Conservation (phyloP, 345 rosid genomes). For the Linum usitatissimum region DNA sequence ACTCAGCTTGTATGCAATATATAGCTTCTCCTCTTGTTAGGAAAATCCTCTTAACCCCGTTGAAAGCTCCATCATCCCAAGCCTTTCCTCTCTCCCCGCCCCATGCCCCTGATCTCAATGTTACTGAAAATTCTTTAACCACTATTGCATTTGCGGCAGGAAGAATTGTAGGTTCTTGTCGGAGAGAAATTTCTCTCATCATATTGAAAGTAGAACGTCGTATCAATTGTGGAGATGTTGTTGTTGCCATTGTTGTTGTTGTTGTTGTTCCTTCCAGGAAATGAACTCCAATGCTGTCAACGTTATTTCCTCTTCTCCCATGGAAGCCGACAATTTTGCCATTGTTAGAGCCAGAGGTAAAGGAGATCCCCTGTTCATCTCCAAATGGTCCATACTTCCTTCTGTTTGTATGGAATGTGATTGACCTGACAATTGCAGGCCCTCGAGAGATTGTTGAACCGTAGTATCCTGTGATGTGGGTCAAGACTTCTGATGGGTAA, state of each 20-base stretch:
- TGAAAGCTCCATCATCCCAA: conserved; percentile 18
- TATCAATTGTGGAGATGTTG: background rate
- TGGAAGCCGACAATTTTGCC: conserved; percentile 21
- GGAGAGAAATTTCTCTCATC: background rate
- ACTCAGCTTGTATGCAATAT: conserved; percentile 15
- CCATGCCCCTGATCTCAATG: conserved; percentile 16
- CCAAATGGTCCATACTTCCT: conserved; percentile 26
- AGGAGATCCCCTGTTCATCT: conserved; percentile 19
- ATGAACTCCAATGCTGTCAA: conserved; percentile 24
- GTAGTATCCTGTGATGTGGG: conserved; percentile 19
- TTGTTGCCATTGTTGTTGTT: too few relatives aligned
- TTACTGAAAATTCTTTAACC: background rate
- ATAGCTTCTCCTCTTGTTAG: conserved; percentile 18
- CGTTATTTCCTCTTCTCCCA: conserved; percentile 16
- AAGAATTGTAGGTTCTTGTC: conserved; percentile 1
- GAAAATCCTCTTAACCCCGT: conserved; percentile 13
- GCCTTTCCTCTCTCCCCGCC: conserved; percentile 19
- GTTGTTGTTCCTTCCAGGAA: conserved; percentile 10
- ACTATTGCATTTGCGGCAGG: conserved; percentile 3
- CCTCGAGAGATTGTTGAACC: conserved; percentile 18
- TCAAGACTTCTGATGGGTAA: conserved; percentile 21
- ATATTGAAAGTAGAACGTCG: background rate
- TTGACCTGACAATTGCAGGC: conserved; percentile 12
- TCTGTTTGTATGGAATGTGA: conserved; percentile 20
- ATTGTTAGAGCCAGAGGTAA: conserved; percentile 13